Conservation (phyloP, 345 rosid species). For the Stellera chamaejasme region DNA sequence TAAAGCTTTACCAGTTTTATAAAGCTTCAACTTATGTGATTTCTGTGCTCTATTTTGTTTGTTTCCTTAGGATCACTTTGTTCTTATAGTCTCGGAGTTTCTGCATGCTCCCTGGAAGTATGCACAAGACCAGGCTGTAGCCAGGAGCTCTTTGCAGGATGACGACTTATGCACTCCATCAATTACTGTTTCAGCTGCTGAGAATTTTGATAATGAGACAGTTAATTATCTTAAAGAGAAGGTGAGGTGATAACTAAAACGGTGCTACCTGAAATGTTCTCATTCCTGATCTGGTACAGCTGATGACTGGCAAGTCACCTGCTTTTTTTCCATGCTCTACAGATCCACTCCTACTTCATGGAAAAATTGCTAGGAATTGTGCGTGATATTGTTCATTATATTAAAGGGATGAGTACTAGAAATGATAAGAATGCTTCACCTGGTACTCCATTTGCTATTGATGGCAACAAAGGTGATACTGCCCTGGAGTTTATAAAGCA, state of each 20-base stretch:
- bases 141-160: conserved; percentile 31
- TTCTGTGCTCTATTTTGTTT: conserved; percentile 7
- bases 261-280: neutral
- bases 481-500: conserved; percentile 79
- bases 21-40: neutral
- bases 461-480: conserved; percentile 36
- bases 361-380: conserved; percentile 61
- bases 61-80: conserved; percentile 71
- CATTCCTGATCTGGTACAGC: conserved; percentile 8
- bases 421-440: conserved; percentile 17
- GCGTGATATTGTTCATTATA: conserved; percentile 49
- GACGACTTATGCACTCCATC: conserved; percentile 60
- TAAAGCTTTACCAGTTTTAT: too few relatives aligned
- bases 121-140: conserved; percentile 44
- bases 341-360: conserved; percentile 64
- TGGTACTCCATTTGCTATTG: conserved; percentile 22
- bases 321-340: conserved; percentile 17
- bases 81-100: conserved; percentile 73
- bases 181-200: conserved; percentile 50
- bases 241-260: conserved; percentile 37
- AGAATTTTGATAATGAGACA: conserved; percentile 54
- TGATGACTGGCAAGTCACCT: conserved; percentile 5
- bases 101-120: conserved; percentile 82
- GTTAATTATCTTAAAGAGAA: conserved; percentile 59
- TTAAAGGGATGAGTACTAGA: conserved; percentile 38